phyloP scores from a whole-genome alignment of 2,329 filamentous ascomycete species.

The Scedosporium minutisporum region DNA sequence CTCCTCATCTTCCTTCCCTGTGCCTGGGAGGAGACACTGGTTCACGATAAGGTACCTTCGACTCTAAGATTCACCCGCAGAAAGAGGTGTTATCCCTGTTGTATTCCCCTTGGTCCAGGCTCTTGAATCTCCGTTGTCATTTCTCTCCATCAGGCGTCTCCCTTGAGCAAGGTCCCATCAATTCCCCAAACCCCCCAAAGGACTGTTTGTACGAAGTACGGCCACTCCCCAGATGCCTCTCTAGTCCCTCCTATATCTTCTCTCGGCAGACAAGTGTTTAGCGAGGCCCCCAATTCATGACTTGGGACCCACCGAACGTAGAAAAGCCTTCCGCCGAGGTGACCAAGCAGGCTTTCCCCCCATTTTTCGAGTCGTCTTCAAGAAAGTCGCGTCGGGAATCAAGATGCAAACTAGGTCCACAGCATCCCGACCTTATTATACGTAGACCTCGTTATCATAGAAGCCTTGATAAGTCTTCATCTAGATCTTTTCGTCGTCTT shows the following conservation, averaged over 20 bases:
- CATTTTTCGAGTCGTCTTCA: background rate
- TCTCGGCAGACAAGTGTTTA: slow-evolving; percentile 3
- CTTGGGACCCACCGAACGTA: background rate
- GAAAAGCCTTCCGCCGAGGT: background rate
- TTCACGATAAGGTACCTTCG: background rate
- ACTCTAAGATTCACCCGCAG: background rate
- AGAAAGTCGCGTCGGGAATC: background rate
- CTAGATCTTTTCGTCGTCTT: background rate
- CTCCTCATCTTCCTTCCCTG: background rate
- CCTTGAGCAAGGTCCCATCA: background rate
- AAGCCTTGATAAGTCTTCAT: background rate
- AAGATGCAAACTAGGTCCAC: background rate
- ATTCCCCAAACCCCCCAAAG: background rate
- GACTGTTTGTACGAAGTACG: background rate
- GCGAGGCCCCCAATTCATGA: background rate
- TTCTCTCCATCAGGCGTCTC: background rate
- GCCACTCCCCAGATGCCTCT: background rate
- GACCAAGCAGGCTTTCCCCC: too few relatives aligned
- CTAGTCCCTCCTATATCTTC: background rate
- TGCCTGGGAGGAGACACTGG: background rate
- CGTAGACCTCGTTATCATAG: background rate
- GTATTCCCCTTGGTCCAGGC: background rate
- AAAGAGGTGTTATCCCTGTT: background rate
- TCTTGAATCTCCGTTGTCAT: background rate
- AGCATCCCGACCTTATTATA: background rate